Evolutionary conservation across 2,329 filamentous ascomycete genomes (phyloP).

Genomic region (Fusarium denticulatum): DNA sequence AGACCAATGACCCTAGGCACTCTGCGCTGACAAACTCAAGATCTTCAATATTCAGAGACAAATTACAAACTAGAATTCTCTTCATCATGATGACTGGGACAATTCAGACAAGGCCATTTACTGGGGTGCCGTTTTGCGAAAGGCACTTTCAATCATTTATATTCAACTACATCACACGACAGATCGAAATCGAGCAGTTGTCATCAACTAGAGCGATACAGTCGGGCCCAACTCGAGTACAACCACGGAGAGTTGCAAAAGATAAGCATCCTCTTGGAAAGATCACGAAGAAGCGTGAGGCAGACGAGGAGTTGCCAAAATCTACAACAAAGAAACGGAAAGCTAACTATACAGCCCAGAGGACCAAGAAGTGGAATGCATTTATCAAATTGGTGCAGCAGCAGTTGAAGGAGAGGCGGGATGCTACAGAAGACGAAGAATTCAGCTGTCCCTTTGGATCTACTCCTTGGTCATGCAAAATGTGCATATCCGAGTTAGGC

Average conservation of each 20-base stretch:
- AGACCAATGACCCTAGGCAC: not conserved
- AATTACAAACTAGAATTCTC: fast-evolving
- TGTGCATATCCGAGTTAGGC: not conserved
- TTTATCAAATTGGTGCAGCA: not conserved
- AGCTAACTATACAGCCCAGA: not conserved
- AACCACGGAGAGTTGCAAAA: conserved; percentile 22
- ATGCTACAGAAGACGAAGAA: not conserved
- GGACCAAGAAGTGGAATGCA: not conserved
- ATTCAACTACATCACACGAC: not conserved
- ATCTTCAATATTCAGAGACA: not conserved
- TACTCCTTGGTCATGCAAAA: conserved; percentile 13
- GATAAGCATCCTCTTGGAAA: not conserved
- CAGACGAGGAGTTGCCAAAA: not conserved
- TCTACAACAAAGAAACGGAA: not conserved
- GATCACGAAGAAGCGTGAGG: not conserved
- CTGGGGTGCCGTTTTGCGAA: conserved; percentile 5
- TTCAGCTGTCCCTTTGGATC: conserved; percentile 10
- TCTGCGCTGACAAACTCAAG: not conserved
- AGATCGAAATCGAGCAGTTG: not conserved
- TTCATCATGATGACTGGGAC: not conserved
- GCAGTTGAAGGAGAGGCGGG: not conserved
- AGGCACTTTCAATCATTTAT: conserved; percentile 4
- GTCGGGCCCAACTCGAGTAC: not conserved
- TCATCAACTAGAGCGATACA: not conserved
- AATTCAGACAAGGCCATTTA: not conserved